These are phyloP conservation scores for Cylindrotheca closterium DNA, from an alignment of 108 stramenopile genomes.

Conservation along the genomic window DNA sequence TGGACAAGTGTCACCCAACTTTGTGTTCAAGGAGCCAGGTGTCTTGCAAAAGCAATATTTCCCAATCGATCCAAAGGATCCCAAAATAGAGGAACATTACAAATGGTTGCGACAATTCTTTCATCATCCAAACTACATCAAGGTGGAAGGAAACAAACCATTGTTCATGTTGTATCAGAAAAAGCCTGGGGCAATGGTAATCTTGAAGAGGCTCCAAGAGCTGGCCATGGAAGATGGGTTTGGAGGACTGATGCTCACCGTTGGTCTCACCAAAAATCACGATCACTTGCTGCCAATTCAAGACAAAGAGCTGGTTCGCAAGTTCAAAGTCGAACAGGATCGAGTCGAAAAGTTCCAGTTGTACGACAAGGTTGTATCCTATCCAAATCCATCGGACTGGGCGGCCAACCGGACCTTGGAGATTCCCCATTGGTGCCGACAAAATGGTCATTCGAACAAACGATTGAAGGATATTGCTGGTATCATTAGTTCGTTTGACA, in stretches of 20 bases:
- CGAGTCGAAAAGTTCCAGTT: slow-evolving; percentile 1
- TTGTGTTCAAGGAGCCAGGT: slow-evolving; percentile 22
- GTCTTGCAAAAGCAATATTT: slow-evolving; percentile 58
- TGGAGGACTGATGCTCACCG: slow-evolving; percentile 39
- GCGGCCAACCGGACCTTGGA: slow-evolving; percentile 11
- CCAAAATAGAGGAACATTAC: slow-evolving; percentile 48
- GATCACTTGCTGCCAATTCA: slow-evolving; percentile 21
- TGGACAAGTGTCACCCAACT: slow-evolving; percentile 9
- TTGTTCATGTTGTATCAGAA: slow-evolving; percentile 53
- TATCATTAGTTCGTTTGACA: slow-evolving; percentile 63
- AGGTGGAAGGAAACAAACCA: slow-evolving; percentile 35
- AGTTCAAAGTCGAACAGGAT: not conserved
- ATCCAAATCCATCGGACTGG: slow-evolving; percentile 53
- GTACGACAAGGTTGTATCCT: slow-evolving; percentile 46
- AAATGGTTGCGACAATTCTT: slow-evolving; percentile 62
- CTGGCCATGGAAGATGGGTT: slow-evolving; percentile 58
- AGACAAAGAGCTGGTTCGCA: not conserved
- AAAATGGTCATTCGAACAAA: slow-evolving; percentile 1
- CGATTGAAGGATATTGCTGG: slow-evolving; percentile 42
- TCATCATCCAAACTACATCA: slow-evolving; percentile 61
- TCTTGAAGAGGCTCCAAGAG: slow-evolving; percentile 32
- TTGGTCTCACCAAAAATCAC: slow-evolving; percentile 30
- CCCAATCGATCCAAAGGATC: slow-evolving; percentile 15
- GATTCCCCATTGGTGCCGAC: slow-evolving; percentile 51
- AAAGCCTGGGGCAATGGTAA: slow-evolving; percentile 19